Evolutionary conservation across 768 basidiomycete genomes (phyloP).

Genomic region (Imleria badia): DNA sequence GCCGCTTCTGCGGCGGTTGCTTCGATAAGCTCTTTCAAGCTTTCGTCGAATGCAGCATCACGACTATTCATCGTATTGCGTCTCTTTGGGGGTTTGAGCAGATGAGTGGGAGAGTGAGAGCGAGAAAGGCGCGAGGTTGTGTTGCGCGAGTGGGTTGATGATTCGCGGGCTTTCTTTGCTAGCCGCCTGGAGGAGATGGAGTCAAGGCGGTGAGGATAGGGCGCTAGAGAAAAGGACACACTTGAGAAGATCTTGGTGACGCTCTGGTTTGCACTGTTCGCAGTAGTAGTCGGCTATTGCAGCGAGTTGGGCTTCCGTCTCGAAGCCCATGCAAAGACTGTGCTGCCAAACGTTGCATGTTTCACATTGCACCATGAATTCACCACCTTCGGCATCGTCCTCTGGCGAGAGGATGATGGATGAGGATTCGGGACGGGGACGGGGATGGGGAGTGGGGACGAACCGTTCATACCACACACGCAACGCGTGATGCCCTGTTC

Average conservation of each 20-base stretch:
- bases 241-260: conserved; percentile 82
- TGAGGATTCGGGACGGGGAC: conserved; percentile 20
- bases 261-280: conserved; percentile 86
- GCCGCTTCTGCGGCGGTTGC: conserved; percentile 72
- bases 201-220: conserved; percentile 18
- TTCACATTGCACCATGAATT: conserved; percentile 98
- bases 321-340: conserved; percentile 92
- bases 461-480: conserved; percentile 81
- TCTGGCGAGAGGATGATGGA: conserved; percentile 42
- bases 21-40: conserved; percentile 73
- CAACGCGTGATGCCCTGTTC: conserved; percentile 72
- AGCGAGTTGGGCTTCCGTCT: conserved; percentile 69
- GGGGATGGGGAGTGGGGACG: conserved; percentile 28
- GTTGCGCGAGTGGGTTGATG: conserved; percentile 62
- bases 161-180: conserved; percentile 60
- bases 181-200: conserved; percentile 48
- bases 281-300: conserved; percentile 89
- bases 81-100: conserved; percentile 75
- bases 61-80: conserved; percentile 98
- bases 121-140: conserved; percentile 65
- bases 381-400: conserved; percentile 80
- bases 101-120: conserved; percentile 65
- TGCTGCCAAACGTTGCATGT: conserved; percentile 98
- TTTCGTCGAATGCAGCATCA: conserved; percentile 92
- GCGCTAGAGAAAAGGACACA: conserved; percentile 39